These are phyloP conservation scores for Hymenoscyphus scutula DNA, from an alignment of 2,329 filamentous ascomycete genomes.

Conservation along the genomic window DNA sequence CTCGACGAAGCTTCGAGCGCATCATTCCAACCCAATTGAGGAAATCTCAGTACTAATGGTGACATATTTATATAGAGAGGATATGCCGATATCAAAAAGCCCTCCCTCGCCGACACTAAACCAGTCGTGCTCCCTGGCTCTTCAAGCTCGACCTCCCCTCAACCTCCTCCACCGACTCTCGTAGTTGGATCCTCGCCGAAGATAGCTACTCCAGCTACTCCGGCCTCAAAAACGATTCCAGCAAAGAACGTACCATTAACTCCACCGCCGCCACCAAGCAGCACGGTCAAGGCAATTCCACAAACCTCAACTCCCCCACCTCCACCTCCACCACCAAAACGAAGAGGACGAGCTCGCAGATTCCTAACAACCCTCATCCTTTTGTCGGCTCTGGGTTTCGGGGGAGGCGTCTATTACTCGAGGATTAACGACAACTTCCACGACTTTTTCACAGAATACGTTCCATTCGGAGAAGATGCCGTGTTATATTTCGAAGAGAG, in stretches of 20 bases:
- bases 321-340: constrained; percentile 44
- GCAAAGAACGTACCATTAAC: constrained; percentile 47
- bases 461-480: constrained; percentile 90
- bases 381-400: constrained; percentile 75
- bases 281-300: constrained; percentile 39
- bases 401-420: constrained; percentile 87
- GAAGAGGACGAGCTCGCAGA: constrained; percentile 67
- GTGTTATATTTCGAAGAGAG: constrained; percentile 95
- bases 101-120: constrained; percentile 46
- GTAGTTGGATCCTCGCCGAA: neutral
- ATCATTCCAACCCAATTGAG: constrained; percentile 9
- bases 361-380: constrained; percentile 74
- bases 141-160: constrained; percentile 37
- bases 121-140: constrained; percentile 53
- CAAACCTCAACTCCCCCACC: constrained; percentile 37
- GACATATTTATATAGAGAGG: constrained; percentile 47
- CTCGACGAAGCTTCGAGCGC: constrained; percentile 37
- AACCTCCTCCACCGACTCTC: constrained; percentile 36
- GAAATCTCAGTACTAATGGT: constrained; percentile 20
- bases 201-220: constrained; percentile 34
- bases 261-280: constrained; percentile 34
- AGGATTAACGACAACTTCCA: constrained; percentile 96
- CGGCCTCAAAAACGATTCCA: constrained; percentile 44
- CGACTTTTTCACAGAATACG: constrained; percentile 97
- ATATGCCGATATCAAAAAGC: constrained; percentile 55